Base-by-base conservation (phyloP, 2,329 filamentous ascomycete genomes). In the Cercospora sesami region DNA sequence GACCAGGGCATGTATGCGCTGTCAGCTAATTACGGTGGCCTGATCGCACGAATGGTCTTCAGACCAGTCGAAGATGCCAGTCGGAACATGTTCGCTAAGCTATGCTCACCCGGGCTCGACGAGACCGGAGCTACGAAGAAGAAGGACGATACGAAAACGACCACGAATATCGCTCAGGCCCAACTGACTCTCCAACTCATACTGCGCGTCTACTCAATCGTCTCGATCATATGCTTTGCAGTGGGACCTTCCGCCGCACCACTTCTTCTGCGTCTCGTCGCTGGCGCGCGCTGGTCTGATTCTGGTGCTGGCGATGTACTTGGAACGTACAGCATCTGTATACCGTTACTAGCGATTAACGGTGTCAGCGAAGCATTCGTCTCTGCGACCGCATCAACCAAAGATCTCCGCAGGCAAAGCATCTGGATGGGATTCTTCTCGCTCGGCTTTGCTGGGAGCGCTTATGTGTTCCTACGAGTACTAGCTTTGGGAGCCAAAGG, bases 21-120 rank as follows among this genome's bases (percentile, higher is more conserved):
- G 5, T 95, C 94, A 63, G 93, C 93, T 74, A 99, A 98, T 79
- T 99, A 85, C 78, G 95, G 95, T 23, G 92, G 94, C 2, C 86
- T 99, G 0, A 82, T 96, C 30, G 95, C 95, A 0, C 88, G 95
- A 3, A 87, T 98, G 71, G 82, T 99, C 61, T 94, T 99, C 78
- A 95, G 98, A 76, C 96, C 95, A 7, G 88, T 99, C 68, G 95
- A 99, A 79, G 96, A 99, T 80, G 94, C 91, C 78, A 94, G 91
- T 71, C 90, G 96, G 45, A 93, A 90, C 76, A 89, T 97, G 77
- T 97, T 98, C 75, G 94, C 93, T 63, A 91, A 91, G 36, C 83
- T 97, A 0, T 87, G 97, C 79, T 84, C 75, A 68, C 55, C 74
- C 12, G 72, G 84, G 6, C 66, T 69, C 23, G 82, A 83, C 60